Percentiles rank a stretch among this genome's conserved stretches.
Evolutionary conservation across 345 rosid species (phyloP).

Genomic region (Adansonia digitata): DNA sequence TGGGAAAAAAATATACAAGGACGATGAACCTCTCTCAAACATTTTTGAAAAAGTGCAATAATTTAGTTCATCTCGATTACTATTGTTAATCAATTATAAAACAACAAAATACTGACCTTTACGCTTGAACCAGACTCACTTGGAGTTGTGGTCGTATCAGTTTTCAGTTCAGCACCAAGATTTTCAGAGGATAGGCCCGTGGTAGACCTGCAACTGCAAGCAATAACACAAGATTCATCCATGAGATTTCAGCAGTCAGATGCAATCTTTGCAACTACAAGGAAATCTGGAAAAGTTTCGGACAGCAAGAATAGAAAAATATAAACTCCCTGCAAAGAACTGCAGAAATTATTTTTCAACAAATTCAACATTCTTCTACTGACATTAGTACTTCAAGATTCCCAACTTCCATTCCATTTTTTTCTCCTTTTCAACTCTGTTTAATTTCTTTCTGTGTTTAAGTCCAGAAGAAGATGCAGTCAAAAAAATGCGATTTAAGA

Average conservation of each 20-base stretch:
- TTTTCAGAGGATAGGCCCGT: constrained; percentile 50
- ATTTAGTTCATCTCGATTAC: neutral
- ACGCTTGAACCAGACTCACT: constrained; percentile 41
- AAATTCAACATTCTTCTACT: neutral
- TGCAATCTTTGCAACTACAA: neutral
- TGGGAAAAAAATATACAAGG: neutral
- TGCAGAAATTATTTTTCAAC: neutral
- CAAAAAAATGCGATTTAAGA: too few species aligned
- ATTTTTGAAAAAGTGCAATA: neutral
- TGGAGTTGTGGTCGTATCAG: constrained; percentile 35
- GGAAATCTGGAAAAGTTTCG: neutral
- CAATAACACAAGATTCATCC: neutral
- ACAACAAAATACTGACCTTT: constrained; percentile 36
- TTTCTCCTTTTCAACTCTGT: neutral
- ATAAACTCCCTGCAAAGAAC: neutral
- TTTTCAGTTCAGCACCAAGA: constrained; percentile 35
- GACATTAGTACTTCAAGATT: neutral
- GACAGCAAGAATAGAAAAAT: neutral
- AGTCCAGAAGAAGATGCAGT: neutral
- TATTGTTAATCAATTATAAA: neutral
- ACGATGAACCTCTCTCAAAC: neutral
- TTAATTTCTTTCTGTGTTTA: neutral
- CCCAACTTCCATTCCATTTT: neutral
- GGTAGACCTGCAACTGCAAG: constrained; percentile 63
- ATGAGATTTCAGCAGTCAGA: neutral